Conservation (phyloP, 179 eudicot genomes). For the Amaranthus tricolor region DNA sequence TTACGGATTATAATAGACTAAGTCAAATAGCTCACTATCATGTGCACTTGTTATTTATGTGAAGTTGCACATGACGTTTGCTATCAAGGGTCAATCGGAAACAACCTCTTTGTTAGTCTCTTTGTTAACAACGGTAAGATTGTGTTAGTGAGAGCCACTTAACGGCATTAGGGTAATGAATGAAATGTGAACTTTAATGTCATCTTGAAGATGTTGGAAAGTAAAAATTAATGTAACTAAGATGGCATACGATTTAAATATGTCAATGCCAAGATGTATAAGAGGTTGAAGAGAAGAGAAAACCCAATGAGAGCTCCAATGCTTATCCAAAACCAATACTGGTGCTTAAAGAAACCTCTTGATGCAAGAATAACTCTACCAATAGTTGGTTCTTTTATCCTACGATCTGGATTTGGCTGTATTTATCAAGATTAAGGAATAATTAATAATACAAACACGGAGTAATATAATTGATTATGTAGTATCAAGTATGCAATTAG, state of each 20-base stretch:
- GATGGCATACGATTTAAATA: conserved; percentile 57
- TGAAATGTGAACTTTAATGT: too few relatives aligned
- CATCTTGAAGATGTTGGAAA: not conserved
- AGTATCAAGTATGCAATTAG: too few relatives aligned
- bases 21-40: too few relatives aligned
- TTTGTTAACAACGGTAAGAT: too few relatives aligned
- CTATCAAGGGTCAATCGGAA: too few relatives aligned
- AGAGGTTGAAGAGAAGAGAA: conserved; percentile 58
- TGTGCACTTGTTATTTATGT: too few relatives aligned
- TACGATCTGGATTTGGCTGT: conserved; percentile 54
- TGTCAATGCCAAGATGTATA: conserved; percentile 53
- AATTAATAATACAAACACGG: not conserved
- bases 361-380: conserved; percentile 61
- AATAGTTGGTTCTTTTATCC: conserved; percentile 51
- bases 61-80: too few relatives aligned
- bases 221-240: conserved; percentile 1
- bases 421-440: not conserved
- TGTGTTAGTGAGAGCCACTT: too few relatives aligned
- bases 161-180: too few relatives aligned
- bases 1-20: too few relatives aligned
- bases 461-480: too few relatives aligned
- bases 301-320: conserved; percentile 67
- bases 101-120: too few relatives aligned
- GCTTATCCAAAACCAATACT: conserved; percentile 60
- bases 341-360: conserved; percentile 54